A percentile compares a stretch with the other conserved stretches of the same genome.
Evolutionary conservation across 2,329 filamentous ascomycete species (phyloP).

Genomic region (Alternaria dauci): DNA sequence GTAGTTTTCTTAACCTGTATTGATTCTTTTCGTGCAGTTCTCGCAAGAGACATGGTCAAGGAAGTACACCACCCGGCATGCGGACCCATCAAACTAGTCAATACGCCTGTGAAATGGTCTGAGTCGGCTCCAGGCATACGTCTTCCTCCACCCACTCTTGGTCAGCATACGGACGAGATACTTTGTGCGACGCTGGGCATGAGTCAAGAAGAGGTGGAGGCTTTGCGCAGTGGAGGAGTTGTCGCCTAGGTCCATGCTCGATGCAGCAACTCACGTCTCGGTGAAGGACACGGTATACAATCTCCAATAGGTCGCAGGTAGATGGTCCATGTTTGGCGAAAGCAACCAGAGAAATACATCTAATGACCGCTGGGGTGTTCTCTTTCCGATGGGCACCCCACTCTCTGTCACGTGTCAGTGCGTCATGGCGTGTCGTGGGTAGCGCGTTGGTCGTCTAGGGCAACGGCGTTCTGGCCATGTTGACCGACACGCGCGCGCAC

Average conservation of each 20-base stretch:
- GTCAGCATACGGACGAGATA: conserved; percentile 52
- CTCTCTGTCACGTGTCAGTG: conserved; percentile 1
- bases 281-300: background rate
- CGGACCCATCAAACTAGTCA: conserved; percentile 87
- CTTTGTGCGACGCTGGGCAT: conserved; percentile 43
- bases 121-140: conserved; percentile 79
- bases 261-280: background rate
- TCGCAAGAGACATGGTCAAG: conserved; percentile 86
- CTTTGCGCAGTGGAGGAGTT: conserved; percentile 46
- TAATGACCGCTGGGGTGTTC: background rate
- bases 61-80: conserved; percentile 85
- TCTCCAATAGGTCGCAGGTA: too few relatives aligned
- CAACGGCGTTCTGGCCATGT: conserved; percentile 24
- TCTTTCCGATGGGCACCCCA: background rate
- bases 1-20: background rate
- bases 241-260: conserved; percentile 35
- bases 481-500: conserved; percentile 22
- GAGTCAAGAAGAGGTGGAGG: conserved; percentile 41
- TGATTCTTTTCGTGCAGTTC: conserved; percentile 53
- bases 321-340: too few relatives aligned
- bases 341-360: too few relatives aligned
- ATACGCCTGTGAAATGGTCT: conserved; percentile 94
- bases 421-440: conserved; percentile 3
- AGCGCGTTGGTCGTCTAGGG: conserved; percentile 22
- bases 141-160: conserved; percentile 81